A percentile compares a stretch with the other conserved stretches of the same genome.
These are phyloP conservation scores for Populus ilicifolia DNA, from an alignment of 345 rosid genomes.

Conservation along the genomic window DNA sequence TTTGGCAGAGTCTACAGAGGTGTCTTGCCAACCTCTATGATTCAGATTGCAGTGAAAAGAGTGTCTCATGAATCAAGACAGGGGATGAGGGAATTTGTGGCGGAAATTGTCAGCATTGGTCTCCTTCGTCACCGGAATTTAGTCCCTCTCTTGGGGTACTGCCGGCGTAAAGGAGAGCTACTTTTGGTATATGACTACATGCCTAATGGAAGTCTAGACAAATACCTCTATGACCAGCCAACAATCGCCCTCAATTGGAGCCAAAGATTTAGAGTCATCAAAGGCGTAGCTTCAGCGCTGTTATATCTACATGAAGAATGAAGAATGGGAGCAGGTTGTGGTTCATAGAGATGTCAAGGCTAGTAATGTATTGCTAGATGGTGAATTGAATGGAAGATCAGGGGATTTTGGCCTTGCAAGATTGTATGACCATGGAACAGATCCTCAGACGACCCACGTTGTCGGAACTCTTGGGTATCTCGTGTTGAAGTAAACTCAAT, in stretches of 20 bases:
- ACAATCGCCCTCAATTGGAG: conserved; percentile 41
- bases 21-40: conserved; percentile 35
- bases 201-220: conserved; percentile 58
- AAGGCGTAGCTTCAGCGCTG: conserved; percentile 55
- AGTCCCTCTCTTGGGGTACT: conserved; percentile 51
- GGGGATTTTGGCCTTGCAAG: conserved; percentile 69
- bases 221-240: conserved; percentile 45
- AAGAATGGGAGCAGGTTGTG: conserved; percentile 68
- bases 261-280: conserved; percentile 45
- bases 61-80: conserved; percentile 59
- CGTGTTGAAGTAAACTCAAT: too few relatives aligned
- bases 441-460: conserved; percentile 52
- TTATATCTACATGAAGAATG: conserved; percentile 56
- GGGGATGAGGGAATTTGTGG: conserved; percentile 57
- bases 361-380: conserved; percentile 57
- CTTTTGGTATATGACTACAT: conserved; percentile 39
- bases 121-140: conserved; percentile 55
- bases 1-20: conserved; percentile 24
- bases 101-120: conserved; percentile 55
- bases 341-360: conserved; percentile 66
- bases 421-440: conserved; percentile 53
- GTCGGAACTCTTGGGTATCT: conserved; percentile 60
- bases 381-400: conserved; percentile 45
- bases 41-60: conserved; percentile 57
- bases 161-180: conserved; percentile 55